Evolutionary conservation across 768 basidiomycete species (phyloP), one percentile per base, ranked within the genome.

Genomic region (Amanita inopinata): DNA sequence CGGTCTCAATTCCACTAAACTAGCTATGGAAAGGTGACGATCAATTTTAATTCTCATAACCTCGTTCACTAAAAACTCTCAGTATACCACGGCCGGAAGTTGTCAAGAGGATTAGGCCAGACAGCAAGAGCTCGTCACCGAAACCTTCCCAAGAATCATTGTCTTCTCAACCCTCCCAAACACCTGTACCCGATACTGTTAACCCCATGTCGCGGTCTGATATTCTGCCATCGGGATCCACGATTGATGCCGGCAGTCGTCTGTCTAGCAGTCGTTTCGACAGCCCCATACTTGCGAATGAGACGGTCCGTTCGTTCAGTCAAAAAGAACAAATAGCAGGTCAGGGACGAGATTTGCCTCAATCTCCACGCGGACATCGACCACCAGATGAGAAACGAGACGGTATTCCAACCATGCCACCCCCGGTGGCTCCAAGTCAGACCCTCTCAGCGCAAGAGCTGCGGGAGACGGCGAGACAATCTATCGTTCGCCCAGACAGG

Each of bases 81-180:
- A 87, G 84, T 54, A 71, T 87, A 34, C 84, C 83, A 17, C 66
- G 83, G 35, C 84, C 84, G n/a, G 83, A 86, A 55, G 82, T 84
- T 24, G 80, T 87, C 45, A 83, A 76, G 58, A 68, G 84, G 44
- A 60, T 73, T 18, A 61, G 73, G 20, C 58, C 64, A 20, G 70
- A 71, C 8, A 46, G 55, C 32, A 69, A 64, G 43, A 53, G 48
- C 10, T 53, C 53, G 14, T 43, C 49, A 14, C 40, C 52, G 45
- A 37, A 37, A 25, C 43, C 27, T 7, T n/a, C 34, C 17, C 18
- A 14, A n/a, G 43, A 44, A 20, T 19, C 27, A 9, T 31, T 11
- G 20, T 19, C 31, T 20, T 11, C 23, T 9, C 41, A 42, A 12
- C 4, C 34, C 15, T 33, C 28, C 8, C 43, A 44, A 9, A n/a